These are phyloP conservation scores for Coemansia sp. DNA, from an alignment of 192 early-diverging fungal species.

Conservation along the genomic window DNA sequence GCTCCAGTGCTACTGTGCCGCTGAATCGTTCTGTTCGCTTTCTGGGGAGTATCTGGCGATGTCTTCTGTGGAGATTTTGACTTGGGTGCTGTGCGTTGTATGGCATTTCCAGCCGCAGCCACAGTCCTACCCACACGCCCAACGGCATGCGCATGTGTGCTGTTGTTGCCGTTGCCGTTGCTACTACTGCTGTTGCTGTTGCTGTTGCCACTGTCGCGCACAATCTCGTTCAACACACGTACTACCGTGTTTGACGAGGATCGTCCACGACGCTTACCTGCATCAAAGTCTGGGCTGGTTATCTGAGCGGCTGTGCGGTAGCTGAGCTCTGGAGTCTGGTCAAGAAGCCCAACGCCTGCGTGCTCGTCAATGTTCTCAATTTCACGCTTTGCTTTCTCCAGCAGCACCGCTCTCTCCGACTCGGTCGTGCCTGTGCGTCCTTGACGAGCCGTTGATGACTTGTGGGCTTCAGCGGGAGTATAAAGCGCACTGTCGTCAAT, in stretches of 20 bases:
- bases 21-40: slow-evolving; percentile 18
- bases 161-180: slow-evolving; percentile 1
- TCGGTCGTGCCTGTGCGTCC: neutral
- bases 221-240: slow-evolving; percentile 45
- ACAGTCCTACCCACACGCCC: neutral
- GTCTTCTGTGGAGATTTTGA: slow-evolving; percentile 14
- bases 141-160: slow-evolving; percentile 10
- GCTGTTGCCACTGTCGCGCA: slow-evolving; percentile 24
- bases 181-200: too few species aligned
- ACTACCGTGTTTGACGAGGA: slow-evolving; percentile 50
- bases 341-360: slow-evolving; percentile 48
- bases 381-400: slow-evolving; percentile 41
- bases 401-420: slow-evolving; percentile 39
- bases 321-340: slow-evolving; percentile 50
- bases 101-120: neutral
- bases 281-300: slow-evolving; percentile 21
- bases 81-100: slow-evolving; percentile 1
- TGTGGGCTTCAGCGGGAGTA: neutral
- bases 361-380: slow-evolving; percentile 50
- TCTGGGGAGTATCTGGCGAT: neutral
- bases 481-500: slow-evolving; percentile 12
- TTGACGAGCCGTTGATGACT: neutral
- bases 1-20: slow-evolving; percentile 51
- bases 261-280: slow-evolving; percentile 32
- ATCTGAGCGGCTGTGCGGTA: slow-evolving; percentile 35